These are phyloP conservation scores for Cucurbitaria berberidis DNA, from an alignment of 2,329 filamentous ascomycete species.

Conservation along the genomic window DNA sequence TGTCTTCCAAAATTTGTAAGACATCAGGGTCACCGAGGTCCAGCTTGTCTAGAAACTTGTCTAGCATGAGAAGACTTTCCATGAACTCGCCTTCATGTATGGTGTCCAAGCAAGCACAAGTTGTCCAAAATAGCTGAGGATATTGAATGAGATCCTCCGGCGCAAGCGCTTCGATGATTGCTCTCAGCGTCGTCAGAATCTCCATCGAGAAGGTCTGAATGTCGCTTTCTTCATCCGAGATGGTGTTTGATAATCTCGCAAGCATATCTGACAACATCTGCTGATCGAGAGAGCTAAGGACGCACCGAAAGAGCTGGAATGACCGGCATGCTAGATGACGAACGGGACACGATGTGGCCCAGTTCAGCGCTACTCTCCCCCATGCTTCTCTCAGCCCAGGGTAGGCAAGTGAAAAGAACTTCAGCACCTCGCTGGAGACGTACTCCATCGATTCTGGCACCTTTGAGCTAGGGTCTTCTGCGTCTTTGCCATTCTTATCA, in stretches of 20 bases:
- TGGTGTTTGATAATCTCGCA: constrained; percentile 91
- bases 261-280: constrained; percentile 98
- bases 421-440: constrained; percentile 80
- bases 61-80: constrained; percentile 89
- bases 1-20: constrained; percentile 74
- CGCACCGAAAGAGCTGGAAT: constrained; percentile 95
- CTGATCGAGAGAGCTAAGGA: constrained; percentile 87
- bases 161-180: constrained; percentile 84
- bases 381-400: constrained; percentile 89
- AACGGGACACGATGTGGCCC: constrained; percentile 97
- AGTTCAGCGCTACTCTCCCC: constrained; percentile 87
- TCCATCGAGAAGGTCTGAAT: constrained; percentile 98
- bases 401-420: constrained; percentile 83
- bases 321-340: constrained; percentile 94
- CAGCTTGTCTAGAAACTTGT: constrained; percentile 82
- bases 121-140: constrained; percentile 97
- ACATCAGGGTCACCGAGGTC: constrained; percentile 76
- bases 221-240: constrained; percentile 90
- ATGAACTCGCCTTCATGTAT: constrained; percentile 96
- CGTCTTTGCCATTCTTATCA: constrained; percentile 78
- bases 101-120: constrained; percentile 92
- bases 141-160: constrained; percentile 82
- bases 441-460: constrained; percentile 88
- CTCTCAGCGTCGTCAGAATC: constrained; percentile 91
- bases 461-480: constrained; percentile 74